Conservation (phyloP, 768 basidiomycete species). For the Phallus indusiatus region DNA sequence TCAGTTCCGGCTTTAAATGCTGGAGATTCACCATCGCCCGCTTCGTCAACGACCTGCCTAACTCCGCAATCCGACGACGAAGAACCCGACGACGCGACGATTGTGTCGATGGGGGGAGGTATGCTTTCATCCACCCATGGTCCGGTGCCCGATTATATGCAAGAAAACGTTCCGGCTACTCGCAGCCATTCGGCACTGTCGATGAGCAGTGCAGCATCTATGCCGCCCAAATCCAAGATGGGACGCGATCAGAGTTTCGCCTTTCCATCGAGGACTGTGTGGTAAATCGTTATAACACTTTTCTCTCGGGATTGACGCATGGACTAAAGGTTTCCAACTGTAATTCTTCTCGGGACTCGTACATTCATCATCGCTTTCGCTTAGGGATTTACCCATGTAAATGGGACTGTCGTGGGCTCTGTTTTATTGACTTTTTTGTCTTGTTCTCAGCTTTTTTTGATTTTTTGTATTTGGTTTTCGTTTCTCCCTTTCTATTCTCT, state of each 20-base stretch:
- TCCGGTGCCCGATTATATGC: not conserved
- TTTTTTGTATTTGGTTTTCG: not conserved
- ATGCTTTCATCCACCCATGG: not conserved
- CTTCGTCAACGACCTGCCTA: conserved; percentile 6
- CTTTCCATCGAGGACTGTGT: conserved; percentile 3
- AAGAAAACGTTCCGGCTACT: not conserved
- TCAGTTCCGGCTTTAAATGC: not conserved
- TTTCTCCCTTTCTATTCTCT: not conserved
- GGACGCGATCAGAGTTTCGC: conserved; percentile 5
- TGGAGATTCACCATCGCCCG: conserved; percentile 2
- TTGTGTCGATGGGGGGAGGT: conserved; percentile 1
- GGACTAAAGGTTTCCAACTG: not conserved
- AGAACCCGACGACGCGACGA: conserved; percentile 4
- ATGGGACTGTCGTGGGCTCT: not conserved
- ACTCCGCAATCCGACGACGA: conserved; percentile 6
- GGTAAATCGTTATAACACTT: conserved; percentile 6
- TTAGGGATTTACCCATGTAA: not conserved
- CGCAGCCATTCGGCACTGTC: not conserved
- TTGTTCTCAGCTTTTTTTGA: not conserved
- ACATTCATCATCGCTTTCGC: not conserved
- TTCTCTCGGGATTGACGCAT: not conserved
- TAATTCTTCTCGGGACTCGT: not conserved
- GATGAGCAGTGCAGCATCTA: not conserved
- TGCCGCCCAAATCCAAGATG: conserved; percentile 1
- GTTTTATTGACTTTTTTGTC: not conserved